These are phyloP conservation scores for Micromonas pusilla DNA, from an alignment of 139 green algal species.

Conservation along the genomic window DNA sequence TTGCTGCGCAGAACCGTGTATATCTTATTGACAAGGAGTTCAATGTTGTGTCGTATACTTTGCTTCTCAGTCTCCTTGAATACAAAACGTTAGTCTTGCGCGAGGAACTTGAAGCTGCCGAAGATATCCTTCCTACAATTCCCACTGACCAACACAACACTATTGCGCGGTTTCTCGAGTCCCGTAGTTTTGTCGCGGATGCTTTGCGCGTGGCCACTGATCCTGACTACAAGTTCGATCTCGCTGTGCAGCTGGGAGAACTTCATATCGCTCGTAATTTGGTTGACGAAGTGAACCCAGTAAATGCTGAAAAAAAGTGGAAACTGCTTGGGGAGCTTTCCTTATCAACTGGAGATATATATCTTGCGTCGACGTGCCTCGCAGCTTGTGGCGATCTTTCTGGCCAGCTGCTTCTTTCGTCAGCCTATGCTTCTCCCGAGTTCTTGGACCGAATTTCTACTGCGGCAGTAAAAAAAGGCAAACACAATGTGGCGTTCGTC, in stretches of 20 bases:
- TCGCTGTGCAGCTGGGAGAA: conserved; percentile 78
- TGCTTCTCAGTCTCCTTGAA: conserved; percentile 91
- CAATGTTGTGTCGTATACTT: conserved; percentile 61
- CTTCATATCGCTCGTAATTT: conserved; percentile 73
- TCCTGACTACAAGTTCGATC: conserved; percentile 85
- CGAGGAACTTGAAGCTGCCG: conserved; percentile 63
- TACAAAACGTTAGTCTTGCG: conserved; percentile 87
- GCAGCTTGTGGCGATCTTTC: conserved; percentile 65
- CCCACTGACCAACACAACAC: conserved; percentile 45
- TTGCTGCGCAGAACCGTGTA: conserved; percentile 75
- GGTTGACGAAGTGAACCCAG: conserved; percentile 45
- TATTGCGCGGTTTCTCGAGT: conserved; percentile 90
- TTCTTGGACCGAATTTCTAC: conserved; percentile 34
- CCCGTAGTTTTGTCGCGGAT: conserved; percentile 63
- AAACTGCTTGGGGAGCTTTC: conserved; percentile 87
- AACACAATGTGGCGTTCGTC: conserved; percentile 86
- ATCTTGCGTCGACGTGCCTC: conserved; percentile 67
- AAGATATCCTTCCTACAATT: conserved; percentile 51
- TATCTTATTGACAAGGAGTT: conserved; percentile 92
- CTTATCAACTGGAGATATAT: conserved; percentile 61
- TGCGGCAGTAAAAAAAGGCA: conserved; percentile 42
- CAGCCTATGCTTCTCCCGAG: conserved; percentile 35
- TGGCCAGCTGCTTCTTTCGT: conserved; percentile 81
- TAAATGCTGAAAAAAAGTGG: conserved; percentile 77
- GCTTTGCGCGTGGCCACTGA: conserved; percentile 89